phyloP scores from a whole-genome alignment of 768 basidiomycete species.

The Cystobasidium onofrii region DNA sequence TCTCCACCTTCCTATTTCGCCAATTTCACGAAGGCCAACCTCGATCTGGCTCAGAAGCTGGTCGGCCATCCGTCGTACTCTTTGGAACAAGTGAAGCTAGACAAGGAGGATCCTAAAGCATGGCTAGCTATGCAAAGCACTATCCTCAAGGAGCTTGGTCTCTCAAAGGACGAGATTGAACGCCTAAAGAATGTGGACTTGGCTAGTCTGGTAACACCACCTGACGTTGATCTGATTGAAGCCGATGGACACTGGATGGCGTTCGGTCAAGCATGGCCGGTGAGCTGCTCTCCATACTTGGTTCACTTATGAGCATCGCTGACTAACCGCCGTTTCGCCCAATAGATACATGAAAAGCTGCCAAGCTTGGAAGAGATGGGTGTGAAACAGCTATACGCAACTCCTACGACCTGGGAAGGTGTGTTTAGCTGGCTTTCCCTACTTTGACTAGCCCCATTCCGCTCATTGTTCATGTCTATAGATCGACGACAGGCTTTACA shows the following conservation, averaged over 20 bases:
- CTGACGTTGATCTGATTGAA: slow-evolving; percentile 80
- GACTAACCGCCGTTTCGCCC: too few relatives aligned
- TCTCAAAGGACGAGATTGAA: not conserved
- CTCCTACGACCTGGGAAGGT: slow-evolving; percentile 33
- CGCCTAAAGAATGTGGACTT: slow-evolving; percentile 52
- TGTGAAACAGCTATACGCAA: slow-evolving; percentile 69
- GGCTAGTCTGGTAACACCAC: slow-evolving; percentile 68
- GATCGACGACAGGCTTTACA: slow-evolving; percentile 70
- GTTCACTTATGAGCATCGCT: too few relatives aligned
- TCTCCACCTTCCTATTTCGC: slow-evolving; percentile 77
- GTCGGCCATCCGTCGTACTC: slow-evolving; percentile 48
- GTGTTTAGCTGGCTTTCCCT: not conserved
- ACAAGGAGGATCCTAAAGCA: slow-evolving; percentile 48
- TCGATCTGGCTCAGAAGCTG: slow-evolving; percentile 52
- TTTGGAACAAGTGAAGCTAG: slow-evolving; percentile 45
- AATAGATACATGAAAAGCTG: slow-evolving; percentile 69
- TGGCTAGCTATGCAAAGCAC: not conserved
- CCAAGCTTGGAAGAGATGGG: slow-evolving; percentile 74
- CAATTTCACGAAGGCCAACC: slow-evolving; percentile 66
- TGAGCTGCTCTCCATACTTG: slow-evolving; percentile 52
- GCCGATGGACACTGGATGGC: slow-evolving; percentile 73
- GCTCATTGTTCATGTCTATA: too few relatives aligned
- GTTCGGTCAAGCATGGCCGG: slow-evolving; percentile 85
- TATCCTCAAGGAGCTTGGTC: not conserved
- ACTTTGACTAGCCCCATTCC: not conserved